Percentiles rank a stretch among this genome's conserved stretches.
Conservation (phyloP, 495 filamentous ascomycete genomes). For the Penicillium psychrofluorescens region DNA sequence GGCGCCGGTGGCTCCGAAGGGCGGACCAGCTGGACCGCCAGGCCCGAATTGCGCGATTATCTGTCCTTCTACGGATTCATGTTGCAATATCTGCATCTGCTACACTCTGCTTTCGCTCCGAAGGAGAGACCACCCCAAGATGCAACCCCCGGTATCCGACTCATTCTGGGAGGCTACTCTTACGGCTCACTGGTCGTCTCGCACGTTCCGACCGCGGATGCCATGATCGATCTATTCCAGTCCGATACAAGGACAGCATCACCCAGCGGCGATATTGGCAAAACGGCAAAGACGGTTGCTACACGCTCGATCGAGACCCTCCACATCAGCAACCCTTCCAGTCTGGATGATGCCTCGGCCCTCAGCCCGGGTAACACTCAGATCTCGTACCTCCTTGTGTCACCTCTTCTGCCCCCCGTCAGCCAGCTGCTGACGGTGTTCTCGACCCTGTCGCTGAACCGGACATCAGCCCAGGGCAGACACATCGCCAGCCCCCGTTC, state of each 20-base stretch:
- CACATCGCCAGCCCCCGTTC: constrained; percentile 27
- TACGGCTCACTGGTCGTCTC: constrained; percentile 80
- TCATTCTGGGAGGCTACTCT: constrained; percentile 80
- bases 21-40: constrained; percentile 77
- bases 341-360: background rate
- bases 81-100: constrained; percentile 55
- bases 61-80: constrained; percentile 72
- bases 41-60: constrained; percentile 75
- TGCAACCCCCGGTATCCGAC: constrained; percentile 5
- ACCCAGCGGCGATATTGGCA: constrained; percentile 55
- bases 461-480: constrained; percentile 17
- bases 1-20: constrained; percentile 72
- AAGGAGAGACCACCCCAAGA: background rate
- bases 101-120: constrained; percentile 8
- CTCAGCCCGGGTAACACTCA: constrained; percentile 5
- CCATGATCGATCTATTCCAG: constrained; percentile 53
- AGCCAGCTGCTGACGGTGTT: constrained; percentile 52
- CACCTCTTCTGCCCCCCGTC: constrained; percentile 63
- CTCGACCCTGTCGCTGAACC: constrained; percentile 25
- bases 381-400: constrained; percentile 71
- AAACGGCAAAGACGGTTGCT: constrained; percentile 57
- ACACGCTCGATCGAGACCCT: constrained; percentile 41
- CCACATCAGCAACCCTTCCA: constrained; percentile 2
- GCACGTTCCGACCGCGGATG: constrained; percentile 55
- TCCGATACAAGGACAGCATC: constrained; percentile 37